A percentile compares a stretch with the other conserved stretches of the same genome.
Conservation (phyloP, 306 rosid species). For the Sophora flavescens region DNA sequence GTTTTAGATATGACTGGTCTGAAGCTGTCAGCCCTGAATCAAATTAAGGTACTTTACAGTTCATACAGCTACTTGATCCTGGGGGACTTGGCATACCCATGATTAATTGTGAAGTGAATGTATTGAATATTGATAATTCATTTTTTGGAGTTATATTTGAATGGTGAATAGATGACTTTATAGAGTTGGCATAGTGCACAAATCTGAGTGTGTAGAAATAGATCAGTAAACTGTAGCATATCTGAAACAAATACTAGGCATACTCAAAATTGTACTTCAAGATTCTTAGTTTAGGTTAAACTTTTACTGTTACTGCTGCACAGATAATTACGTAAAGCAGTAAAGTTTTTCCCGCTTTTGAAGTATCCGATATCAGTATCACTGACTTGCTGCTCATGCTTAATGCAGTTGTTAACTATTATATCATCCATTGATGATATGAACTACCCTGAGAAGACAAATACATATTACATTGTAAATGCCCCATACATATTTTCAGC, state of each 20-base stretch:
- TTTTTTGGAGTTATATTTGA: constrained; percentile 20
- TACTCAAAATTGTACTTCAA: neutral
- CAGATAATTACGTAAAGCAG: neutral
- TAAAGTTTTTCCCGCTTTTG: neutral
- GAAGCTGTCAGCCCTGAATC: constrained; percentile 90
- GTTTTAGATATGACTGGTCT: constrained; percentile 97
- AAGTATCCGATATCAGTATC: constrained; percentile 16
- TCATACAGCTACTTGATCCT: constrained; percentile 27
- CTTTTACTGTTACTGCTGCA: constrained; percentile 6
- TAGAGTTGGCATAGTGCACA: constrained; percentile 24
- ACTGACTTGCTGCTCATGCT: constrained; percentile 47
- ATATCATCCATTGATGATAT: constrained; percentile 90
- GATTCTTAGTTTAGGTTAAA: neutral
- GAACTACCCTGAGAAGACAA: constrained; percentile 95
- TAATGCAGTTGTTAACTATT: constrained; percentile 78
- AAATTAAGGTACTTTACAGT: constrained; percentile 71
- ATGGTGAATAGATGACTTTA: constrained; percentile 31
- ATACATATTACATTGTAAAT: constrained; percentile 86
- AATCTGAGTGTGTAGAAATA: constrained; percentile 24
- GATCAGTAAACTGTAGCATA: constrained; percentile 13
- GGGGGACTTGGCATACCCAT: no score
- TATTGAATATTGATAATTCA: neutral
- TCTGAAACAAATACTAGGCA: constrained; percentile 18
- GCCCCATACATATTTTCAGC: constrained; percentile 90
- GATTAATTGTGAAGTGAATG: constrained; percentile 33